Evolutionary conservation across 768 basidiomycete genomes (phyloP).

Genomic region (Phylloporus arenicola): DNA sequence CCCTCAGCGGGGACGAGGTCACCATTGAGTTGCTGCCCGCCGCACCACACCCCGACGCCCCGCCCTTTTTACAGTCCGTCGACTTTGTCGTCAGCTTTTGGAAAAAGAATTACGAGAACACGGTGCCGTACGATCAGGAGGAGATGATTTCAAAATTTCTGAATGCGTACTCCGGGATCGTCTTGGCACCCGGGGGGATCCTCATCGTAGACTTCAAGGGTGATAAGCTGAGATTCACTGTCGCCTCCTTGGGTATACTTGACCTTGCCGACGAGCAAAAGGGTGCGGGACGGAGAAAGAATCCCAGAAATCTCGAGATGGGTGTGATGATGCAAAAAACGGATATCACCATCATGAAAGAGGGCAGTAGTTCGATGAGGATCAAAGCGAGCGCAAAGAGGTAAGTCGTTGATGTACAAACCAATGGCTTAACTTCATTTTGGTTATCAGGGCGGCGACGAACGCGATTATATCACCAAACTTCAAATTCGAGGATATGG

Average conservation of each 20-base stretch:
- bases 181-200: slow-evolving; percentile 64
- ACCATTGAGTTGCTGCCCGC: slow-evolving; percentile 55
- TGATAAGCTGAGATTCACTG: slow-evolving; percentile 66
- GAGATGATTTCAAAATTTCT: slow-evolving; percentile 76
- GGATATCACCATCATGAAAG: slow-evolving; percentile 88
- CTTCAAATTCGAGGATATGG: slow-evolving; percentile 99
- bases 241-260: slow-evolving; percentile 54
- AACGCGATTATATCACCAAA: slow-evolving; percentile 96
- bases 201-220: slow-evolving; percentile 88
- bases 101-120: slow-evolving; percentile 46
- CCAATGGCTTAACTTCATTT: not conserved
- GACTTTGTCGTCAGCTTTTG: slow-evolving; percentile 76
- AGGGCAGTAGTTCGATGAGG: slow-evolving; percentile 73
- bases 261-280: slow-evolving; percentile 63
- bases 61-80: slow-evolving; percentile 67
- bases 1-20: slow-evolving; percentile 69
- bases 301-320: slow-evolving; percentile 34
- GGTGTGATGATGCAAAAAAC: slow-evolving; percentile 89
- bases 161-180: slow-evolving; percentile 64
- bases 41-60: slow-evolving; percentile 47
- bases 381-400: slow-evolving; percentile 89
- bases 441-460: slow-evolving; percentile 62
- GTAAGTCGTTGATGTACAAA: slow-evolving; percentile 37
- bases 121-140: slow-evolving; percentile 79
- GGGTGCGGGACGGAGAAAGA: slow-evolving; percentile 32